Conservation (phyloP, 306 rosid genomes). For the Abrus precatorius region DNA sequence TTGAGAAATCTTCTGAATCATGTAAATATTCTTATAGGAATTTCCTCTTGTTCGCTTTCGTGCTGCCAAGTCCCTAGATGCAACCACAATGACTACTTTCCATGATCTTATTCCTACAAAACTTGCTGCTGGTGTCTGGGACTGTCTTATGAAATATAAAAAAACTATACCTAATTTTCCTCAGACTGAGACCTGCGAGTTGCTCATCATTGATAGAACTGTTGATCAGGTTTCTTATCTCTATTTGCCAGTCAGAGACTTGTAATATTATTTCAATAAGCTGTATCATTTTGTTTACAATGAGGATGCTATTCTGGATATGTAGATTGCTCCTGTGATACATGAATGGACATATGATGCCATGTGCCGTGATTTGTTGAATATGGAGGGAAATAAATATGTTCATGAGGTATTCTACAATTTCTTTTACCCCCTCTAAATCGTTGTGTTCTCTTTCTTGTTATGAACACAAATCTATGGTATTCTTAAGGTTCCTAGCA, state of each 20-base stretch:
- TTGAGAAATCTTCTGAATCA: conserved; percentile 44
- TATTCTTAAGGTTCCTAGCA: conserved; percentile 73
- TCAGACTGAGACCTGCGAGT: conserved; percentile 90
- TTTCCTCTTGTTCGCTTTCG: conserved; percentile 83
- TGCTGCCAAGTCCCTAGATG: conserved; percentile 96
- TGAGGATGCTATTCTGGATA: conserved; percentile 53
- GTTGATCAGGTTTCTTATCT: conserved; percentile 86
- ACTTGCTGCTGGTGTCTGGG: conserved; percentile 97
- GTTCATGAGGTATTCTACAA: conserved; percentile 75
- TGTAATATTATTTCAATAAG: conserved; percentile 34
- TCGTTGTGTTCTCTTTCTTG: conserved; percentile 33
- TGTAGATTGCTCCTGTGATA: conserved; percentile 93
- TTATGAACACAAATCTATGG: conserved; percentile 41
- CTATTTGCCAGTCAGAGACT: conserved; percentile 45
- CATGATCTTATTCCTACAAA: conserved; percentile 93
- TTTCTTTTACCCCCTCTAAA: conserved; percentile 21
- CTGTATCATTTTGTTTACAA: conserved; percentile 46
- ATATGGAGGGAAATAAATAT: conserved; percentile 89
- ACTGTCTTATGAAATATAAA: conserved; percentile 81
- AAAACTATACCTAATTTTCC: conserved; percentile 79
- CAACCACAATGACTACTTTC: conserved; percentile 90
- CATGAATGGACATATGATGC: conserved; percentile 99
- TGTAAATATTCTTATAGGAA: conserved; percentile 65
- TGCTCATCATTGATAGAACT: conserved; percentile 96
- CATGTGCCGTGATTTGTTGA: conserved; percentile 91